phyloP scores from a whole-genome alignment of 495 filamentous ascomycete species.

The Aspergillus taichungensis region DNA sequence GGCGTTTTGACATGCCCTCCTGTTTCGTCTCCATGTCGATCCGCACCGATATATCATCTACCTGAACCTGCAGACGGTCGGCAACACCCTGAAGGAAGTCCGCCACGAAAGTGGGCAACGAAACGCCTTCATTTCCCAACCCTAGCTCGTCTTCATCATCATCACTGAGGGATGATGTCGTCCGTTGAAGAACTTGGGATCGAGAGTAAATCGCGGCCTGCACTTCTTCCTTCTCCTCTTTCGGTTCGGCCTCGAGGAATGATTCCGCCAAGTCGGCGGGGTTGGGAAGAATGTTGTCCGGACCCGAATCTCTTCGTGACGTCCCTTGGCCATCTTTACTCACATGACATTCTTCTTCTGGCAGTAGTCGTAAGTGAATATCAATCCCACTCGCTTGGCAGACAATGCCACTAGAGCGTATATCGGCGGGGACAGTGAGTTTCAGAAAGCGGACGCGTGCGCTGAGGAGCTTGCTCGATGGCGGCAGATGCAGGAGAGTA shows the following conservation, averaged over 20 bases:
- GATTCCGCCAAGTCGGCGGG: conserved; percentile 79
- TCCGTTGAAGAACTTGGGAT: conserved; percentile 37
- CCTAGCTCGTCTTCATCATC: conserved; percentile 55
- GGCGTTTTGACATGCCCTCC: conserved; percentile 30
- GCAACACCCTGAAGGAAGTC: conserved; percentile 74
- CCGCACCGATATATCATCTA: conserved; percentile 58
- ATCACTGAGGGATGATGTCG: conserved; percentile 44
- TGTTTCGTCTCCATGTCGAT: conserved; percentile 48
- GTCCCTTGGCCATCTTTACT: conserved; percentile 3
- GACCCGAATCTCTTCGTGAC: conserved; percentile 3
- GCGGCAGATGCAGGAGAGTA: conserved; percentile 60
- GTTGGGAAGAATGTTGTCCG: conserved; percentile 48
- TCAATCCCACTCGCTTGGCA: conserved; percentile 73
- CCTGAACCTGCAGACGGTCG: conserved; percentile 65
- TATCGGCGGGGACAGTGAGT: conserved; percentile 71
- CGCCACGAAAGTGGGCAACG: conserved; percentile 73
- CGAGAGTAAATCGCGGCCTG: conserved; percentile 66
- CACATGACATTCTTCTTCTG: conserved; percentile 17
- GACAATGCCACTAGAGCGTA: conserved; percentile 68
- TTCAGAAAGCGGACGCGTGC: conserved; percentile 63
- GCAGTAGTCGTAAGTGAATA: conserved; percentile 44
- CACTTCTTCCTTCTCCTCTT: conserved; percentile 63
- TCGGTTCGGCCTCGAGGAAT: conserved; percentile 74
- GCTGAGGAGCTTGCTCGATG: conserved; percentile 55
- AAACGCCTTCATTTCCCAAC: conserved; percentile 63